phyloP scores from a whole-genome alignment of 2,329 filamentous ascomycete genomes.

The Thelonectria blattea region DNA sequence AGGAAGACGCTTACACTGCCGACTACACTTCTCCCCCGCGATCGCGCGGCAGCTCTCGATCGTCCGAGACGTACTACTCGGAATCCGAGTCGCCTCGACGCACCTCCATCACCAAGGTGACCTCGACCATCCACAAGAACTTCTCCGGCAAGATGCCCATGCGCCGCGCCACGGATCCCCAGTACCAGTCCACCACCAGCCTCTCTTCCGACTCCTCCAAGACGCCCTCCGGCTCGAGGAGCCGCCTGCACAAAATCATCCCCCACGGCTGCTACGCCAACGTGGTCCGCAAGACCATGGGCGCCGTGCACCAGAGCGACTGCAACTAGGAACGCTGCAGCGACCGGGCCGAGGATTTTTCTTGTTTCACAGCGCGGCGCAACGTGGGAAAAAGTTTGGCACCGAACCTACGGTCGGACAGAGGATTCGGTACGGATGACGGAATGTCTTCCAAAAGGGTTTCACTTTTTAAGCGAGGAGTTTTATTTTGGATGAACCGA shows the following conservation, averaged over 20 bases:
- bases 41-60: slow-evolving; percentile 18
- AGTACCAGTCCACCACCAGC: not conserved
- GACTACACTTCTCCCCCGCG: slow-evolving; percentile 6
- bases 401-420: too few species aligned
- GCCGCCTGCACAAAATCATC: slow-evolving; percentile 19
- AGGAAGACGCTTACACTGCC: not conserved
- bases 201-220: not conserved
- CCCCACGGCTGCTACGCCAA: slow-evolving; percentile 12
- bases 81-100: slow-evolving; percentile 5
- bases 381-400: not conserved
- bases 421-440: not conserved
- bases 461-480: not conserved
- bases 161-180: slow-evolving; percentile 14
- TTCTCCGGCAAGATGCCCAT: slow-evolving; percentile 7
- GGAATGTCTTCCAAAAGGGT: not conserved
- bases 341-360: not conserved
- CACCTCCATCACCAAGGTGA: slow-evolving; percentile 11
- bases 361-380: slow-evolving; percentile 7
- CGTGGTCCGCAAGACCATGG: slow-evolving; percentile 12
- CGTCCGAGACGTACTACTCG: slow-evolving; percentile 12
- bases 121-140: slow-evolving; percentile 8
- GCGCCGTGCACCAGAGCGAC: slow-evolving; percentile 9
- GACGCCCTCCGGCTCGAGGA: not conserved
- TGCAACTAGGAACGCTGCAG: not conserved
- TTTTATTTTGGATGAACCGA: not conserved